A percentile compares a stretch with the other conserved stretches of the same genome.
Evolutionary conservation across 306 rosid genomes (phyloP).

Genomic region (Cicer pinnatifidum): DNA sequence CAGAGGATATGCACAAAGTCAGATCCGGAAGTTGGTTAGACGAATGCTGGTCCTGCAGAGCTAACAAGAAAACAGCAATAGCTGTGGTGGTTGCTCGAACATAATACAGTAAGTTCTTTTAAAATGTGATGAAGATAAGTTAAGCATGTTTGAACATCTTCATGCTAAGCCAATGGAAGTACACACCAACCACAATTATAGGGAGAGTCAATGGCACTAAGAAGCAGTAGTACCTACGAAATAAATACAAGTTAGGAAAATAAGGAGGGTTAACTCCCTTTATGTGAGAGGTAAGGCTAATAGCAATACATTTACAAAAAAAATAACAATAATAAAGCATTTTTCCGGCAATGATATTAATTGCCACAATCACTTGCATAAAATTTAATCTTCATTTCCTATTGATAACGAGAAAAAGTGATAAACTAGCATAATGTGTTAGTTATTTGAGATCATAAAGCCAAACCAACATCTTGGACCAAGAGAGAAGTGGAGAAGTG

Average conservation of each 20-base stretch:
- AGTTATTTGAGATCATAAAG: too few relatives aligned
- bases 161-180: conserved; percentile 92
- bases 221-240: conserved; percentile 77
- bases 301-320: not conserved
- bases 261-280: not conserved
- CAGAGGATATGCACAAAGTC: not conserved
- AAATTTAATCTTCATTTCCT: conserved; percentile 1
- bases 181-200: conserved; percentile 70
- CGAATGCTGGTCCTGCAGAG: not conserved
- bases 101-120: not conserved
- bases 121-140: conserved; percentile 30
- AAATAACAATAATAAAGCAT: not conserved
- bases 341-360: not conserved
- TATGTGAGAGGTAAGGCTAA: not conserved
- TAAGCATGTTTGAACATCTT: conserved; percentile 90
- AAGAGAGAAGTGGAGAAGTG: too few relatives aligned
- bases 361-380: not conserved
- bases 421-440: too few relatives aligned
- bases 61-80: not conserved
- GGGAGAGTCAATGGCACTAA: conserved; percentile 88
- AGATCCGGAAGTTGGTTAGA: conserved; percentile 1
- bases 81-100: conserved; percentile 11
- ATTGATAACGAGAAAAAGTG: too few relatives aligned
- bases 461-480: too few relatives aligned
- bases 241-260: conserved; percentile 33